These are phyloP conservation scores for Wakefieldia striispora DNA, from an alignment of 768 basidiomycete genomes.

Conservation along the genomic window DNA sequence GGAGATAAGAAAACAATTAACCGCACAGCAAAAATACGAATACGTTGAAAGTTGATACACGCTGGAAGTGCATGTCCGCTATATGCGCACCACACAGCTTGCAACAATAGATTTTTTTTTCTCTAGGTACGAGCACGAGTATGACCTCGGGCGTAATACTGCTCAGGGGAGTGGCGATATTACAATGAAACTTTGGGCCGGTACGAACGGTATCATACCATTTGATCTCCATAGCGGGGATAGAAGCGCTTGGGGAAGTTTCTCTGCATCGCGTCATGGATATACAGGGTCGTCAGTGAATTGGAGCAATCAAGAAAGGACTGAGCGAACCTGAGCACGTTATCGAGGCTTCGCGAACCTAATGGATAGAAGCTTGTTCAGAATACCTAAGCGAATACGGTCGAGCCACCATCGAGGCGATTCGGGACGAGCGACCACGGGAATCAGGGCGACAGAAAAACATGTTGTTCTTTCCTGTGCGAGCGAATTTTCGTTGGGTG, in stretches of 20 bases:
- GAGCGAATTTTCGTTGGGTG: slow-evolving; percentile 11
- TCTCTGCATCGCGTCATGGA: slow-evolving; percentile 4
- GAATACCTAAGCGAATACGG: slow-evolving; percentile 4
- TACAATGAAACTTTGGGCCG: slow-evolving; percentile 16
- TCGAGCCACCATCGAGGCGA: slow-evolving; percentile 2
- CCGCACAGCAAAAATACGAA: slow-evolving; percentile 18
- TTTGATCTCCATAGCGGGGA: slow-evolving; percentile 25
- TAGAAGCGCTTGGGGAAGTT: slow-evolving; percentile 19
- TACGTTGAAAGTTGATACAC: slow-evolving; percentile 22
- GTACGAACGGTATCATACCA: slow-evolving; percentile 1
- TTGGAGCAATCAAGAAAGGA: slow-evolving; percentile 10
- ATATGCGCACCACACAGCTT: slow-evolving; percentile 15
- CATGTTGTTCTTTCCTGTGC: neutral
- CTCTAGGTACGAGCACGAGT: slow-evolving; percentile 4
- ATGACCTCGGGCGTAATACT: slow-evolving; percentile 22
- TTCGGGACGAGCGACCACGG: slow-evolving; percentile 1
- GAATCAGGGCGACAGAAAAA: slow-evolving; percentile 4
- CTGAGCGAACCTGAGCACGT: slow-evolving; percentile 12
- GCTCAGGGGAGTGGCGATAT: slow-evolving; percentile 24
- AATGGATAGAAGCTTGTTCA: neutral
- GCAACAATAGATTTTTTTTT: slow-evolving; percentile 19
- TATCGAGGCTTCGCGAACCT: slow-evolving; percentile 9
- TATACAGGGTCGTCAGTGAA: slow-evolving; percentile 23
- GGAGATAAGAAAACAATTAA: slow-evolving; percentile 26
- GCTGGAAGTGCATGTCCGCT: slow-evolving; percentile 25